These are phyloP conservation scores for Apiotrichum gamsii DNA, from an alignment of 1,284 basidiomycete species.

Conservation along the genomic window DNA sequence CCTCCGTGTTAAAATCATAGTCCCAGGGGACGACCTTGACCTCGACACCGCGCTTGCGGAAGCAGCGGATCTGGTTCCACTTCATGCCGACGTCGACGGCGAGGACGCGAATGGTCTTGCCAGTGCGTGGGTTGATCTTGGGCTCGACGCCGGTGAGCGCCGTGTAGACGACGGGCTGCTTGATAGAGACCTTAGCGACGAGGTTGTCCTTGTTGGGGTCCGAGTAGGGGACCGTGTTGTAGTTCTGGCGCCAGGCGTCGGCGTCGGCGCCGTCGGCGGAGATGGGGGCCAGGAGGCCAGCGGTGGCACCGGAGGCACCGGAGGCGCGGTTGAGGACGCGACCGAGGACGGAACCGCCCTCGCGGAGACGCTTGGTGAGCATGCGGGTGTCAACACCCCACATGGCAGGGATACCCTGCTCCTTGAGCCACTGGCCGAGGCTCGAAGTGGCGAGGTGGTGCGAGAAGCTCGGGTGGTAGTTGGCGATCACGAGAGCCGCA, in stretches of 20 bases:
- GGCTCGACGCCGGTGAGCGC: conserved; percentile 50
- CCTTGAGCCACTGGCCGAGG: conserved; percentile 87
- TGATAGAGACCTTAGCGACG: conserved; percentile 78
- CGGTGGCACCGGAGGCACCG: conserved; percentile 41
- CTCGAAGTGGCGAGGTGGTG: conserved; percentile 90
- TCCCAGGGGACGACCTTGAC: conserved; percentile 97
- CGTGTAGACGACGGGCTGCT: conserved; percentile 64
- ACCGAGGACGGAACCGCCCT: conserved; percentile 88
- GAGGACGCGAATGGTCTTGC: conserved; percentile 73
- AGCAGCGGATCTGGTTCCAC: conserved; percentile 98
- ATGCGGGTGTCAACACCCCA: conserved; percentile 96
- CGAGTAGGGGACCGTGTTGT: conserved; percentile 70
- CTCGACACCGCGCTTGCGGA: conserved; percentile 86
- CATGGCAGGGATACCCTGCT: conserved; percentile 89
- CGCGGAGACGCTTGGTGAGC: conserved; percentile 91
- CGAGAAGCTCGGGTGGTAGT: conserved; percentile 90
- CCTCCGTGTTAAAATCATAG: conserved; percentile 75
- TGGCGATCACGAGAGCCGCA: conserved; percentile 84
- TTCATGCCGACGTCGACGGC: conserved; percentile 99
- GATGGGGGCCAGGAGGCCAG: conserved; percentile 41
- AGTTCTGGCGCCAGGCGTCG: conserved; percentile 68
- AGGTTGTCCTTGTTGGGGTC: conserved; percentile 90
- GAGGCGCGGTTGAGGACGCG: conserved; percentile 64
- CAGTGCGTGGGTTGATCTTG: conserved; percentile 67
- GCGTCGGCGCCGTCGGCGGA: conserved; percentile 23